Base-by-base conservation (phyloP, 805 yeast genomes). In the Huiozyma naganishii region DNA sequence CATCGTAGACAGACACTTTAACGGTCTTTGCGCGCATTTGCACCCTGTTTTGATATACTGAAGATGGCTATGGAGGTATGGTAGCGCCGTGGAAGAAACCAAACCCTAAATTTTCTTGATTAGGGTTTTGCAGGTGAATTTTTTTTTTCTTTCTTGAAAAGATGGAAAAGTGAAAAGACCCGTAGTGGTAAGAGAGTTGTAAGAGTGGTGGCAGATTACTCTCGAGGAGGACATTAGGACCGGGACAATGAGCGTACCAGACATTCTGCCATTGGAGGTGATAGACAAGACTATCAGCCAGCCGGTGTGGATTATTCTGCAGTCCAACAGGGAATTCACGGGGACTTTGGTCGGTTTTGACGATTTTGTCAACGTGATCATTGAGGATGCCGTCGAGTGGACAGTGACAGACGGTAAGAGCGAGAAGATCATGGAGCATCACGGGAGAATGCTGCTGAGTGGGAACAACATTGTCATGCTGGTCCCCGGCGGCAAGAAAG, bases 321-420 rank as follows among this genome's bases (percentile, higher is more conserved):
- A 72, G 59, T 71, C 74, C 17, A 69, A 72, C 46, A 77, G 77
- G 59, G 97, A 89, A 60, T 92, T 87, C 59, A 73, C 75, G n/a
- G 98, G 98, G 1, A 85, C 79, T 4, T 69, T 92, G 41, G 76
- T 83, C 29, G 97, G 97, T 1, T 90, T 90, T 62, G 98, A 92
- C 61, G 97, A 92, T 64, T 90, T 82, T 55, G 97, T 92, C 47
- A 92, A 86, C 59, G 79, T 89, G 64, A 95, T 92, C 8, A 71
- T 92, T 42, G 84, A 83, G 53, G 80, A 89, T 53, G 97, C 62
- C 10, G 53, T 53, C 3, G 64, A 59, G 43, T 60, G 58, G 49
- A 50, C 45, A 13, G 44, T 48, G 32, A 48, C 44, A 27, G 47
- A 42, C n/a, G 46, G 45, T n/a, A 55, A 59, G 36, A 75, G 71